Conservation (phyloP, 2,329 filamentous ascomycete species). For the Escovopsis sp. region DNA sequence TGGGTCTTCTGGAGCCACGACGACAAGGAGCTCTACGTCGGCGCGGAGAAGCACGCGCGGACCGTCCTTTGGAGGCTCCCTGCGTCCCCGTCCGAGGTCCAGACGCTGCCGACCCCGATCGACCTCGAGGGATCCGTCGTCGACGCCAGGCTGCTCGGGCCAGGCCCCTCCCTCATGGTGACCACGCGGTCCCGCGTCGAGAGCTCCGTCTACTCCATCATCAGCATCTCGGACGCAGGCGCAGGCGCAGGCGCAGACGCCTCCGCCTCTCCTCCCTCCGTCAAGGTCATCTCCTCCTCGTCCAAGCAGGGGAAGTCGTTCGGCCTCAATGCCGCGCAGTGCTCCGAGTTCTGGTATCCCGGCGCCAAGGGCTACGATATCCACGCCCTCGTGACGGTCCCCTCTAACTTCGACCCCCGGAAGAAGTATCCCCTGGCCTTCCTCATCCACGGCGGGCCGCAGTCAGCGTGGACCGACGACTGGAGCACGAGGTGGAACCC, state of each 20-base stretch:
- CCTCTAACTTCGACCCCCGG: conserved; percentile 47
- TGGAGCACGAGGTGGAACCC: conserved; percentile 82
- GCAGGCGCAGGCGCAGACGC: too few relatives aligned
- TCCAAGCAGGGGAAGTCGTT: conserved; percentile 51
- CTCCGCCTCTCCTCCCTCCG: too few relatives aligned
- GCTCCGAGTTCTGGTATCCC: conserved; percentile 53
- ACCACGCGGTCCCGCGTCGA: conserved; percentile 56
- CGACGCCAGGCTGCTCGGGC: conserved; percentile 36
- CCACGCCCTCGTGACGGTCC: conserved; percentile 54
- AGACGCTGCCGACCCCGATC: conserved; percentile 31
- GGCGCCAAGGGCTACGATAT: conserved; percentile 49
- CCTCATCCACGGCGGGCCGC: conserved; percentile 71
- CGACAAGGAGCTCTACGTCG: conserved; percentile 52
- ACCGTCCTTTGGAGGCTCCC: conserved; percentile 47
- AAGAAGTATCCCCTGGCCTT: conserved; percentile 70
- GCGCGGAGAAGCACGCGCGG: conserved; percentile 54
- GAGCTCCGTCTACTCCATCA: conserved; percentile 51
- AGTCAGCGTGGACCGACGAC: conserved; percentile 57
- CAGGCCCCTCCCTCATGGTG: conserved; percentile 39
- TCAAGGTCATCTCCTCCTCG: conserved; percentile 42
- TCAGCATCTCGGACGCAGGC: conserved; percentile 32
- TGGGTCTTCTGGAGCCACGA: conserved; percentile 40
- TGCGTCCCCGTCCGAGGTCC: conserved; percentile 33
- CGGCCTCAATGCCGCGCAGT: conserved; percentile 46
- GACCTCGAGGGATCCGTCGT: conserved; percentile 37